Evolutionary conservation across 768 basidiomycete species (phyloP).

Genomic region (Hygrocybe punicea): DNA sequence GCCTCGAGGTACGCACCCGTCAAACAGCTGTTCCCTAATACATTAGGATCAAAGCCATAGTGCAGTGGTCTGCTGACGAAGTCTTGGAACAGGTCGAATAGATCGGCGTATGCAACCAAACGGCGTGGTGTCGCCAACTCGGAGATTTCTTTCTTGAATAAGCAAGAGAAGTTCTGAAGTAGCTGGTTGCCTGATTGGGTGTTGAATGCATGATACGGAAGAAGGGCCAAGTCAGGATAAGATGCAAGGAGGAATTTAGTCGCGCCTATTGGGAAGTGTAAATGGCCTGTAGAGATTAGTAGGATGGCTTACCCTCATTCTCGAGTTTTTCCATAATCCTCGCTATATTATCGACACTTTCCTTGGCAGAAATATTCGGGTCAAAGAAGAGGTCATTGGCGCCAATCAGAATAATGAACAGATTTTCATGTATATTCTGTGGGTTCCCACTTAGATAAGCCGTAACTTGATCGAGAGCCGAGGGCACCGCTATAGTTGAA

Average conservation of each 20-base stretch:
- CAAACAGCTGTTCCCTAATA: not conserved
- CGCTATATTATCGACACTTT: not conserved
- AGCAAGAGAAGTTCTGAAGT: not conserved
- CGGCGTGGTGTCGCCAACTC: not conserved
- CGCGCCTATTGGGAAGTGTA: not conserved
- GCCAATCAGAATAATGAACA: not conserved
- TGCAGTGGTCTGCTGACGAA: not conserved
- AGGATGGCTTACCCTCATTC: not conserved
- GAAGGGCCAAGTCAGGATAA: not conserved
- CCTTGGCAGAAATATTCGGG: not conserved
- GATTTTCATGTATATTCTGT: not conserved
- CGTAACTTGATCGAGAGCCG: not conserved
- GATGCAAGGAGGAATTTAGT: not conserved
- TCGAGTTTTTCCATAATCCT: not conserved
- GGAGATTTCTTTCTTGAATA: not conserved
- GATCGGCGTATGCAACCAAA: not conserved
- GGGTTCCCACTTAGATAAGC: not conserved
- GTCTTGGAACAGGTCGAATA: not conserved
- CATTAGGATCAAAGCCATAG: not conserved
- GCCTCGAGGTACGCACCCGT: not conserved
- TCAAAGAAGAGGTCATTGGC: not conserved
- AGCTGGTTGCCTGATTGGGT: not conserved
- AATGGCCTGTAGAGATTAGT: not conserved
- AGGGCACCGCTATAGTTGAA: conserved; percentile 1
- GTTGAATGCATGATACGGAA: not conserved